Conservation (phyloP, 2,329 filamentous ascomycete genomes). For the Alternaria arborescens region DNA sequence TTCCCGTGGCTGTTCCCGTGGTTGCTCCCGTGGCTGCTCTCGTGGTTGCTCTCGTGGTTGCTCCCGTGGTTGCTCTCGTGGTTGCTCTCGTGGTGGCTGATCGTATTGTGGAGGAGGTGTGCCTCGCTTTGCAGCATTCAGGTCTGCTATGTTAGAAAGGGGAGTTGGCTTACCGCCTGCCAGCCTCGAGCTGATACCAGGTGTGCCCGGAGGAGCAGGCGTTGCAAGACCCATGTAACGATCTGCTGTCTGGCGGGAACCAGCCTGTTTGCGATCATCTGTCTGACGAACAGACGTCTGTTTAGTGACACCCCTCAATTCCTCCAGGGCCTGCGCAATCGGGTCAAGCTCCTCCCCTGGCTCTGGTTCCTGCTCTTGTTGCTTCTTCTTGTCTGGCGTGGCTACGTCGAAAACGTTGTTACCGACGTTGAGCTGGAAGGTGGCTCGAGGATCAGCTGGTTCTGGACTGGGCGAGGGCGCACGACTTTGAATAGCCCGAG, state of each 20-base stretch:
- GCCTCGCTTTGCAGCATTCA: constrained; percentile 69
- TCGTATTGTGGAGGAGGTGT: constrained; percentile 91
- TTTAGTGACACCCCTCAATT: constrained; percentile 88
- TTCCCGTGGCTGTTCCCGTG: constrained; percentile 29
- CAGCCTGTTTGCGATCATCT: constrained; percentile 77
- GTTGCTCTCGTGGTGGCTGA: constrained; percentile 55
- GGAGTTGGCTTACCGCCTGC: constrained; percentile 56
- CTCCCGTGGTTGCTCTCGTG: background rate
- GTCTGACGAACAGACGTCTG: constrained; percentile 81
- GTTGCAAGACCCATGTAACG: constrained; percentile 93
- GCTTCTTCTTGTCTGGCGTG: constrained; percentile 70
- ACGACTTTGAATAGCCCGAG: constrained; percentile 42
- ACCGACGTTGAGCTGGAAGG: constrained; percentile 90
- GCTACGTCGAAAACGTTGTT: constrained; percentile 96
- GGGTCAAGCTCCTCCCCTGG: constrained; percentile 76
- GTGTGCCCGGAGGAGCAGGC: constrained; percentile 65
- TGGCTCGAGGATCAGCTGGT: constrained; percentile 90
- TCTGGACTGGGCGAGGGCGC: constrained; percentile 64
- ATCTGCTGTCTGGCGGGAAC: constrained; percentile 89
- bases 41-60: constrained; percentile 45
- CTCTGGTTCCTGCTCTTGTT: constrained; percentile 51
- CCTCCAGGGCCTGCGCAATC: constrained; percentile 89
- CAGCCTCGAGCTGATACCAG: constrained; percentile 50
- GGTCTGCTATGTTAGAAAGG: constrained; percentile 51
- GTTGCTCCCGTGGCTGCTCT: constrained; percentile 55